A percentile compares a stretch with the other conserved stretches of the same genome.
Conservation (phyloP, 345 rosid genomes). For the Durio zibethinus region DNA sequence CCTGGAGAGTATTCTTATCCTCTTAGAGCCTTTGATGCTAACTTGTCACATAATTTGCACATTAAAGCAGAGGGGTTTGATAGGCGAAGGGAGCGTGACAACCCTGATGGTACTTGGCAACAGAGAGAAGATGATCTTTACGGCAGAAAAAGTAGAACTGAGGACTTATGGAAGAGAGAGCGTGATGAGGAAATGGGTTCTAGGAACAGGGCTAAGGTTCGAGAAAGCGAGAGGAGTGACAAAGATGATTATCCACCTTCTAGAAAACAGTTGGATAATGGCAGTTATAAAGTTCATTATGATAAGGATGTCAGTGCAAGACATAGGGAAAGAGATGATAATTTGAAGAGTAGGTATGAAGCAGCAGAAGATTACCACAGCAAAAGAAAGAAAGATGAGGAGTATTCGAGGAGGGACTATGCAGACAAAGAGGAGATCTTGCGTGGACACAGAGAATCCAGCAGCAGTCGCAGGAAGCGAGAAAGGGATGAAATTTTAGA, state of each 20-base stretch:
- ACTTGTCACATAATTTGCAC: conserved; percentile 33
- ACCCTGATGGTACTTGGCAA: conserved; percentile 55
- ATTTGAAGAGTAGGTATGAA: conserved; percentile 53
- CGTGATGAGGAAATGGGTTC: conserved; percentile 64
- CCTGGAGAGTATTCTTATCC: conserved; percentile 58
- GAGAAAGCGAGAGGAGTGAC: conserved; percentile 61
- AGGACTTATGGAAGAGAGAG: conserved; percentile 70
- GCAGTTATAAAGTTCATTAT: conserved; percentile 47
- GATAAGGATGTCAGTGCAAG: conserved; percentile 53
- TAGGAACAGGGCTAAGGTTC: conserved; percentile 65
- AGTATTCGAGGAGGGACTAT: conserved; percentile 54
- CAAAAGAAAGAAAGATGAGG: conserved; percentile 83
- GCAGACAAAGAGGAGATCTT: conserved; percentile 57
- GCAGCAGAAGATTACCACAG: conserved; percentile 53
- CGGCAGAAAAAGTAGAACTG: conserved; percentile 55
- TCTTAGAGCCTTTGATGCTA: conserved; percentile 55
- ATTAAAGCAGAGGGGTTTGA: conserved; percentile 58
- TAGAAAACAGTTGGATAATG: conserved; percentile 76
- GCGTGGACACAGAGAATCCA: conserved; percentile 60
- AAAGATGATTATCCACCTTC: conserved; percentile 58
- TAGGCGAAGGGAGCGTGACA: conserved; percentile 64
- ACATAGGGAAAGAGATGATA: conserved; percentile 62
- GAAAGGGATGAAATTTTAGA: conserved; percentile 76
- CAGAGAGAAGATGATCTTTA: conserved; percentile 59
- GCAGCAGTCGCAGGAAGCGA: conserved; percentile 55